These are phyloP conservation scores for Tolypocladium guangdongense DNA, from an alignment of 2,329 filamentous ascomycete genomes.

Conservation along the genomic window DNA sequence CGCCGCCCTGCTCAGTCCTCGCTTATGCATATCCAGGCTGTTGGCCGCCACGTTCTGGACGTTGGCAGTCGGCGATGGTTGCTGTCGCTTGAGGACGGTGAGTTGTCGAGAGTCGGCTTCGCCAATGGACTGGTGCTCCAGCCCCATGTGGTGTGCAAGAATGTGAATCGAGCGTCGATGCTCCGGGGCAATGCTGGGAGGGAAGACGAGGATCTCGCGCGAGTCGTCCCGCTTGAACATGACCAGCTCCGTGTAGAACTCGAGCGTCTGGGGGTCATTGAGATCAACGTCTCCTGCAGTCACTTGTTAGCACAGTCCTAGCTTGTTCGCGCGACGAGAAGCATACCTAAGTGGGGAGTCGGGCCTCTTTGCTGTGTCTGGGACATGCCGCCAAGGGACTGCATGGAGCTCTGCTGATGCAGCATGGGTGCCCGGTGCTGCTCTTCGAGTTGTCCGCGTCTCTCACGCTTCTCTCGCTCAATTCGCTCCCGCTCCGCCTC, in stretches of 20 bases:
- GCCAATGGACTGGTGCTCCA: conserved; percentile 84
- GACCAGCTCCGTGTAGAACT: conserved; percentile 82
- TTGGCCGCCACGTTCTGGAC: conserved; percentile 51
- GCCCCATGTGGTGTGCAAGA: conserved; percentile 85
- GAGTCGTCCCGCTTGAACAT: conserved; percentile 74
- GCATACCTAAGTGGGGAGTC: conserved; percentile 32
- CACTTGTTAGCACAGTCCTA: conserved; percentile 4
- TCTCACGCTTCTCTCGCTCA: conserved; percentile 92
- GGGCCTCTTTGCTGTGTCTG: conserved; percentile 45
- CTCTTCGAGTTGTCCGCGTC: conserved; percentile 90
- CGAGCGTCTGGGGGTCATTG: conserved; percentile 79
- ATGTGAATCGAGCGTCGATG: conserved; percentile 89
- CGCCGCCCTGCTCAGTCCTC: conserved; percentile 83
- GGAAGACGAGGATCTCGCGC: conserved; percentile 76
- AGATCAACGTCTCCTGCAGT: conserved; percentile 61
- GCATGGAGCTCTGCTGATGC: conserved; percentile 78
- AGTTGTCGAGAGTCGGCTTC: conserved; percentile 81
- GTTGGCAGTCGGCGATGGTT: conserved; percentile 39
- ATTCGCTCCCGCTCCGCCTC: conserved; percentile 90
- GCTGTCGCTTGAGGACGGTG: conserved; percentile 67
- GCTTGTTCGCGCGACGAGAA: background rate
- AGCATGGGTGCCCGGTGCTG: conserved; percentile 75
- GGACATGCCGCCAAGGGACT: conserved; percentile 58
- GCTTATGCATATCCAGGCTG: conserved; percentile 65
- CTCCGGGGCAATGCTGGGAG: conserved; percentile 65